Base-by-base conservation (phyloP, 345 rosid genomes). In the Boechera divaricarpa region DNA sequence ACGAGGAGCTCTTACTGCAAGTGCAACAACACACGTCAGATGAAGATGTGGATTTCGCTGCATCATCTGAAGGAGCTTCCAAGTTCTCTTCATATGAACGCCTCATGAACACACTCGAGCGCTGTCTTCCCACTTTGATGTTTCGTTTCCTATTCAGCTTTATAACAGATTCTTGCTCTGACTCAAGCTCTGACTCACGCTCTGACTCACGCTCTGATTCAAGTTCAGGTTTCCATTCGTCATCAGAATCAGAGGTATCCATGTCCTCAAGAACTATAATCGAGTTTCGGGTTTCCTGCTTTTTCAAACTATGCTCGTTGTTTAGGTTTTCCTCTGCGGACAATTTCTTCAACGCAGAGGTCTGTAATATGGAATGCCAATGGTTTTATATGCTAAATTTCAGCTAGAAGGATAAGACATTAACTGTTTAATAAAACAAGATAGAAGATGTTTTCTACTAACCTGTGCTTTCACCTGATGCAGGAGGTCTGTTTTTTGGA, bases 211-310 rank as follows among this genome's bases (percentile, higher is more conserved):
- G 81, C 28, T 77, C 44, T 41, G 44, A 41, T 71, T 77, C 81
- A 13, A 65, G 81, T 10, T 77, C 81, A 48, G 82, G 78, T 48
- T 80, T 82, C 91, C 91, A 91, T 5, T 90, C 97, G 51, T 82
- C 89, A 63, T 86, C 93, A 32, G 97, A 89, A 15, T 89, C 93
- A 32, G 97, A 88, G 56, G 82, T 92, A 67, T 95, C 98, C 98
- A 95, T 95, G 82, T 95, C 97, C 67, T 90, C 98, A 36, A 81
- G 24, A 35, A 81, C 63, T 13, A 82, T 73, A 6, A 81, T 52
- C 0, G 99, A 89, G 52, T 66, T 84, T 28, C 96, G 80, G 2
- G 61, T 75, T 47, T 84, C 94, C 92, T 86, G 91, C 70, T 84
- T 89, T 15, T 86, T 86, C 81, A 87, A 77, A 54, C 79, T 86